Conservation (phyloP, 352 stramenopile species). For the Pseudoperonospora humuli region DNA sequence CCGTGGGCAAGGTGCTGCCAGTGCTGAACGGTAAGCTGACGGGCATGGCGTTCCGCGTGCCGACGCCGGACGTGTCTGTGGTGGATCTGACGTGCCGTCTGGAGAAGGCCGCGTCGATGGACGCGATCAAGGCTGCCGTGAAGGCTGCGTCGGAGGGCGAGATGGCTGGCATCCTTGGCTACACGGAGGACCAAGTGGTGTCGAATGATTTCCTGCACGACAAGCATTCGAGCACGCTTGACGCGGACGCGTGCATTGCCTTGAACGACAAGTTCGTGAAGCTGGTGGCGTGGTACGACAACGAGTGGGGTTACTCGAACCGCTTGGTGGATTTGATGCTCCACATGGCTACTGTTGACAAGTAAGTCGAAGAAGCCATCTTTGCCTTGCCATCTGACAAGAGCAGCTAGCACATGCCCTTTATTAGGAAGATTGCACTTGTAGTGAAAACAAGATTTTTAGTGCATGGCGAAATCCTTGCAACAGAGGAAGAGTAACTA, state of each 20-base stretch:
- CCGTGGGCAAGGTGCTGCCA: constrained; percentile 64
- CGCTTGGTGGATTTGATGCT: constrained; percentile 95
- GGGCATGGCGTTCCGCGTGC: constrained; percentile 89
- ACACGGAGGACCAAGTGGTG: constrained; percentile 96
- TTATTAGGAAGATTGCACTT: too few species aligned
- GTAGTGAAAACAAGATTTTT: too few species aligned
- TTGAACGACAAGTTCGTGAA: constrained; percentile 98
- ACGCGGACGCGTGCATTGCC: constrained; percentile 24
- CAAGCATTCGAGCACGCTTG: constrained; percentile 42
- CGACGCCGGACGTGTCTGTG: constrained; percentile 84
- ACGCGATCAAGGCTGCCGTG: constrained; percentile 95
- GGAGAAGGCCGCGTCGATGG: constrained; percentile 90
- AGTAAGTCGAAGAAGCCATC: constrained; percentile 15
- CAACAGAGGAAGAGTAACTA: too few species aligned
- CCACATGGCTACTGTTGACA: constrained; percentile 83
- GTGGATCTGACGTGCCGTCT: constrained; percentile 84
- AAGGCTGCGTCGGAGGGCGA: constrained; percentile 90
- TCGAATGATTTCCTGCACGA: constrained; percentile 96
- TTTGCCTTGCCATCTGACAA: too few species aligned
- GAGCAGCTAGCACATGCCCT: too few species aligned
- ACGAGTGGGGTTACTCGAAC: constrained; percentile 98
- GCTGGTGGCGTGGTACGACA: constrained; percentile 99
- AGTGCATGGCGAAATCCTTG: too few species aligned
- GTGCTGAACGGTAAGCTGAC: constrained; percentile 88
- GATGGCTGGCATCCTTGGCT: constrained; percentile 96